Conservation (phyloP, 2,329 filamentous ascomycete species). For the Lachnellula cervina region DNA sequence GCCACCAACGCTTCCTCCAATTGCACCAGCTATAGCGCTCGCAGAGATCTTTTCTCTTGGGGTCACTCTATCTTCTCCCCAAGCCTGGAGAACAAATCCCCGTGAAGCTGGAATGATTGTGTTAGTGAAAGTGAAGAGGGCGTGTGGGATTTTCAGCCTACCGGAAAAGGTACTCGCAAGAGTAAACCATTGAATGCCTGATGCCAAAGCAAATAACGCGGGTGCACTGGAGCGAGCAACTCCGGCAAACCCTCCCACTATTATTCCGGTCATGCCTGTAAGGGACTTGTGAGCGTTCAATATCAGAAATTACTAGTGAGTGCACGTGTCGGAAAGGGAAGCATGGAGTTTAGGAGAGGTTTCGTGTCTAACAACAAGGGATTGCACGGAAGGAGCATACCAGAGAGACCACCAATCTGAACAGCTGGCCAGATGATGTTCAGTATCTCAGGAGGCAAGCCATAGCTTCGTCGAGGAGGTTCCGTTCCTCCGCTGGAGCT, state of each 20-base stretch:
- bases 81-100: conserved; percentile 42
- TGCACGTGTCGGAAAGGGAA: neutral
- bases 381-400: neutral
- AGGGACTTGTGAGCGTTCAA: conserved; percentile 7
- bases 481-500: neutral
- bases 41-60: conserved; percentile 58
- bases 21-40: conserved; percentile 65
- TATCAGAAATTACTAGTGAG: neutral
- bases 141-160: conserved; percentile 34
- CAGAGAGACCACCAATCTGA: conserved; percentile 31
- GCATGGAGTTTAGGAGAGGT: too few relatives aligned
- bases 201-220: conserved; percentile 64
- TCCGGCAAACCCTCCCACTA: conserved; percentile 65
- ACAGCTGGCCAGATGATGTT: conserved; percentile 48
- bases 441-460: conserved; percentile 39
- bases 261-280: conserved; percentile 54
- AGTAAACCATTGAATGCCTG: conserved; percentile 75
- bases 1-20: conserved; percentile 61
- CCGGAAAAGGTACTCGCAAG: conserved; percentile 75
- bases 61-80: conserved; percentile 41
- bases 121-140: neutral
- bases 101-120: conserved; percentile 41
- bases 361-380: too few relatives aligned
- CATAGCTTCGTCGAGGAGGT: conserved; percentile 7
- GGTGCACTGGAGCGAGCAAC: conserved; percentile 65